Evolutionary conservation across 2,329 filamentous ascomycete genomes (phyloP).

Genomic region (Sphaerulina musiva): DNA sequence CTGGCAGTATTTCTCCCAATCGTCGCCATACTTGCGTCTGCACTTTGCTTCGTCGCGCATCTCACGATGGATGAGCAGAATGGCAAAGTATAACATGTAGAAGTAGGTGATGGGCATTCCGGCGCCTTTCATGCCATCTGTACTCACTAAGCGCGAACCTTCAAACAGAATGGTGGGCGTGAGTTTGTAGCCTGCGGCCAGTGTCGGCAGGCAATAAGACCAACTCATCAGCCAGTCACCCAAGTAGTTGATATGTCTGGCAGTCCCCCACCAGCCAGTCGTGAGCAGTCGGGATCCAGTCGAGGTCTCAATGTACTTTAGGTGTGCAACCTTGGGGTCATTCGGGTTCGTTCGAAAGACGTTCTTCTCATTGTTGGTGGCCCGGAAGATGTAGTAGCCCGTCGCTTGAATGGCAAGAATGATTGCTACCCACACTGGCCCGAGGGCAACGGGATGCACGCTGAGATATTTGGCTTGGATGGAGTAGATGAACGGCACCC

Average conservation of each 20-base stretch:
- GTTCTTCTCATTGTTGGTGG: conserved; percentile 94
- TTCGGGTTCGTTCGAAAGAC: conserved; percentile 80
- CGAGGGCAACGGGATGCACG: conserved; percentile 73
- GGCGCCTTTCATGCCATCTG: conserved; percentile 63
- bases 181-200: conserved; percentile 73
- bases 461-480: conserved; percentile 79
- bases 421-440: conserved; percentile 56
- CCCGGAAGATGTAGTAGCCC: conserved; percentile 88
- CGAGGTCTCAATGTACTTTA: conserved; percentile 80
- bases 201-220: conserved; percentile 83
- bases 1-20: conserved; percentile 85
- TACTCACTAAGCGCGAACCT: conserved; percentile 53
- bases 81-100: conserved; percentile 84
- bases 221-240: conserved; percentile 93
- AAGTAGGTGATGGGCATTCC: conserved; percentile 90
- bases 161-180: conserved; percentile 52
- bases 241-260: conserved; percentile 91
- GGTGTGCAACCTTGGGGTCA: conserved; percentile 69
- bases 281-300: conserved; percentile 73
- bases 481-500: conserved; percentile 86
- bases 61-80: conserved; percentile 80
- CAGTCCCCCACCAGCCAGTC: conserved; percentile 87
- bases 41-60: conserved; percentile 87
- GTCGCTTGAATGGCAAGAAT: conserved; percentile 61
- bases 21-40: conserved; percentile 78